Evolutionary conservation across 352 stramenopile genomes (phyloP), one percentile per base, ranked within the genome.

Genomic region (Phytophthora fragariae): DNA sequence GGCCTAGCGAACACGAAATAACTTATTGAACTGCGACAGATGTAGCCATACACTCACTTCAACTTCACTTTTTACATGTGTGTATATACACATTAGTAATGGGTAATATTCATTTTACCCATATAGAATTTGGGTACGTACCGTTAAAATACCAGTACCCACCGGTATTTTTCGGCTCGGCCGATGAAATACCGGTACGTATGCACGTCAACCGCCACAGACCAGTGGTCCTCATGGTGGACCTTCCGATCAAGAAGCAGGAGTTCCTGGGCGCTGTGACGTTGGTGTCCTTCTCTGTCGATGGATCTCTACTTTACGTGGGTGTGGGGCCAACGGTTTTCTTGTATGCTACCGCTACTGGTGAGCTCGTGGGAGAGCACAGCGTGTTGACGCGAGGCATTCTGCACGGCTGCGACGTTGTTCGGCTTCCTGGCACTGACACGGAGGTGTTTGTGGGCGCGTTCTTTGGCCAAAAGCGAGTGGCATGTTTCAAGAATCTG

Each of bases 221-320:
- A 31, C 29, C 29, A 63, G 17, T 65, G 44, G 35, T 9, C 33
- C 60, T 5, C 17, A 81, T 76, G 70, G 19, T 39, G 35, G 12
- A 24, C 12, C 50, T 29, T 46, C 24, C 21, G 14, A 75, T 75
- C 39, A 66, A 67, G 31, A 97, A 95, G 73, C 78, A 84, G 62
- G 85, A 92, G 68, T 95, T 90, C 73, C 60, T 95, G 17, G 89
- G 90, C 60, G 86, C 90, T n/a, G 90, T 97, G 59, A 96, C 90
- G 69, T 76, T 94, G 56, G 70, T 95, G 53, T 77, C 80, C 37
- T 97, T 96, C 76, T 94, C 88, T 1, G 50, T 57, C 3, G 75
- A 92, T 72, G 89, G 88, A 2, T 87, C 81, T 52, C 35, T 96
- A 33, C 75, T 97, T 4, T 95, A 92, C 65, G 88, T 91, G 5